Percentiles rank a stretch among this genome's conserved stretches.
Conservation (phyloP, 2,329 filamentous ascomycete species). For the Neodidymelliopsis sp. region DNA sequence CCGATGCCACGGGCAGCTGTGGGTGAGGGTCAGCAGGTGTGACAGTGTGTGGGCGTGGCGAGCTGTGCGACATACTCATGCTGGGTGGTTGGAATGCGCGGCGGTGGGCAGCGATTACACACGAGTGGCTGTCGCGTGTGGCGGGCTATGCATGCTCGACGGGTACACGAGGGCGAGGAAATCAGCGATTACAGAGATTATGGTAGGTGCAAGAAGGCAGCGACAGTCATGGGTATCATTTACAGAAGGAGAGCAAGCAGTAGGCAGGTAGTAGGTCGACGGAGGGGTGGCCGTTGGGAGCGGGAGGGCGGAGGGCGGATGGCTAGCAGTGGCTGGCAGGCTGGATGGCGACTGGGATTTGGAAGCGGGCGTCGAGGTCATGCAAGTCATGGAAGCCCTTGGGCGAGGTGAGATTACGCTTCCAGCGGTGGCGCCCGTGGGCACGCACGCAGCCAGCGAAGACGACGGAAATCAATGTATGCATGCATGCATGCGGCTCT, state of each 20-base stretch:
- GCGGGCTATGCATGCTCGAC: slow-evolving; percentile 26
- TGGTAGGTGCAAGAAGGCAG: neutral
- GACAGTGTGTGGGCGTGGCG: slow-evolving; percentile 4
- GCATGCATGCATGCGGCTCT: neutral
- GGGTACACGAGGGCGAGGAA: neutral
- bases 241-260: too few species aligned
- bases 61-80: slow-evolving; percentile 46
- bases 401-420: slow-evolving; percentile 5
- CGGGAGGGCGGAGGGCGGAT: slow-evolving; percentile 14
- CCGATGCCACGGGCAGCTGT: slow-evolving; percentile 46
- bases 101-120: slow-evolving; percentile 21
- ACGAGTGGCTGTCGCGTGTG: slow-evolving; percentile 3
- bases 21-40: slow-evolving; percentile 19
- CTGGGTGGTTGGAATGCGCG: slow-evolving; percentile 26
- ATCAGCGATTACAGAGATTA: too few species aligned
- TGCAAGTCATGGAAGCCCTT: neutral
- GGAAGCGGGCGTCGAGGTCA: neutral
- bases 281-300: slow-evolving; percentile 10
- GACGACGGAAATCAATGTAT: slow-evolving; percentile 2
- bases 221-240: neutral
- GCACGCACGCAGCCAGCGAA: neutral
- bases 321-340: slow-evolving; percentile 14
- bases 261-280: neutral
- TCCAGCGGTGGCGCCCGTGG: slow-evolving; percentile 1
- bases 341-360: slow-evolving; percentile 4